Evolutionary conservation across 306 rosid species (phyloP).

Genomic region (Cotoneaster glaucophyllus): DNA sequence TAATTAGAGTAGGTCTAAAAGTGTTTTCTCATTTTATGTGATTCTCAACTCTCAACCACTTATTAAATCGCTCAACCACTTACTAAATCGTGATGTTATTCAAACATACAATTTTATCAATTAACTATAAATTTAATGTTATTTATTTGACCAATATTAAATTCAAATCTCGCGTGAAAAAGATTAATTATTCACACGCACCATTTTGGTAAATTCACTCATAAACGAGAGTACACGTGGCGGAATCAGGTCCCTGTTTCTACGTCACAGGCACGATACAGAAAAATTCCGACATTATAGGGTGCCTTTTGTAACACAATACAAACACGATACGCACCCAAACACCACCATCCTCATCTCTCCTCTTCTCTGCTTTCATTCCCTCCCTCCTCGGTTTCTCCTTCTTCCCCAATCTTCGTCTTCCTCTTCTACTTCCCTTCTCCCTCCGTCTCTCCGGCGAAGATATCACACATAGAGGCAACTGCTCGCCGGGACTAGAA

Average conservation of each 20-base stretch:
- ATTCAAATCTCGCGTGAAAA: too few relatives aligned
- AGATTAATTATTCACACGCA: neutral
- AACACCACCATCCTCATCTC: neutral
- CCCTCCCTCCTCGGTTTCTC: slow-evolving; percentile 25
- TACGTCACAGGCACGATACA: slow-evolving; percentile 36
- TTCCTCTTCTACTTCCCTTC: neutral
- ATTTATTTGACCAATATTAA: too few relatives aligned
- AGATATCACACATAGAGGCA: slow-evolving; percentile 5
- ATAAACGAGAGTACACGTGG: slow-evolving; percentile 31
- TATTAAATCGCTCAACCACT: too few relatives aligned
- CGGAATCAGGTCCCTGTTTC: slow-evolving; percentile 9
- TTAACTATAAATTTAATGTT: too few relatives aligned
- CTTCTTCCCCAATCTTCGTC: slow-evolving; percentile 3
- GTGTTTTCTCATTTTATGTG: too few relatives aligned
- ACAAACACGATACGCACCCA: slow-evolving; percentile 23
- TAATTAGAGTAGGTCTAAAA: too few relatives aligned
- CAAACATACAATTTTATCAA: too few relatives aligned
- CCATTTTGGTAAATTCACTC: slow-evolving; percentile 5
- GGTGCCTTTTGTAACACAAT: slow-evolving; percentile 22
- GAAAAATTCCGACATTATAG: slow-evolving; percentile 32
- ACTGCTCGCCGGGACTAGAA: slow-evolving; percentile 25
- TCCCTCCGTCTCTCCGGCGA: slow-evolving; percentile 36
- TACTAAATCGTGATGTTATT: too few relatives aligned
- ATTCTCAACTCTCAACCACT: too few relatives aligned
- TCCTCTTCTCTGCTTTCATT: neutral